Base-by-base conservation (phyloP, 768 basidiomycete genomes). In the Dacryopinax spathularia region DNA sequence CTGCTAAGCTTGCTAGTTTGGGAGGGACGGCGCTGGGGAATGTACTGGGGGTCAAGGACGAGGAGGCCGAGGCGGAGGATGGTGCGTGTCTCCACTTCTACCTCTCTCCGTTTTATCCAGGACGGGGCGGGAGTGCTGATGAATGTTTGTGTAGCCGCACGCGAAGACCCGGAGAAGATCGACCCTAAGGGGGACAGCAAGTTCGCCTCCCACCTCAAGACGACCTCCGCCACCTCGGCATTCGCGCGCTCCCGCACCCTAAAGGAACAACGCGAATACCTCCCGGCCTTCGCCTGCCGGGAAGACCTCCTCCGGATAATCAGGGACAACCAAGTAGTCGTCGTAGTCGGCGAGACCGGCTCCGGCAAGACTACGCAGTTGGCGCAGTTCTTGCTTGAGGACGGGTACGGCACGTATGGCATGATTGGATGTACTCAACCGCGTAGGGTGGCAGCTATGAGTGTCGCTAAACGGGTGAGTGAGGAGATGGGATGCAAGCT, bases 271-370 rank as follows among this genome's bases (percentile, higher is more conserved):
- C 75, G 96, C 69, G 94, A 99, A 74, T 98, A 94, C 74, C 77
- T 98, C 18, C 96, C 96, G 3, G 96, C 96, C 1, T 99, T 99
- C 73, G 96, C 96, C 1, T 95, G 92, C 69, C 83, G 96, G 39
- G 94, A 97, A 71, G 92, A 96, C 62, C 75, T 99, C 29, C 81
- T 98, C 78, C 86, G 82, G 71, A 81, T 84, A 34, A 82, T 98
- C 34, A 80, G 95, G 41, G 96, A 99, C 69, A 95, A 97, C 71
- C 96, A 99, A 84, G 96, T 98, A 35, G 79, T 89, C 56, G 84
- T 99, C 63, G 91, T 98, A 36, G 89, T 99, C 37, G 96, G 96
- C n/a, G 96, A 99, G 75, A 99, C 96, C n/a, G 96, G 96, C 10
- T 98, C 95, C 0, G 96, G 96, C 5, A 99, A 99, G 77, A 99